Base-by-base conservation (phyloP, 2,329 filamentous ascomycete genomes). In the Pyrenophora seminiperda region DNA sequence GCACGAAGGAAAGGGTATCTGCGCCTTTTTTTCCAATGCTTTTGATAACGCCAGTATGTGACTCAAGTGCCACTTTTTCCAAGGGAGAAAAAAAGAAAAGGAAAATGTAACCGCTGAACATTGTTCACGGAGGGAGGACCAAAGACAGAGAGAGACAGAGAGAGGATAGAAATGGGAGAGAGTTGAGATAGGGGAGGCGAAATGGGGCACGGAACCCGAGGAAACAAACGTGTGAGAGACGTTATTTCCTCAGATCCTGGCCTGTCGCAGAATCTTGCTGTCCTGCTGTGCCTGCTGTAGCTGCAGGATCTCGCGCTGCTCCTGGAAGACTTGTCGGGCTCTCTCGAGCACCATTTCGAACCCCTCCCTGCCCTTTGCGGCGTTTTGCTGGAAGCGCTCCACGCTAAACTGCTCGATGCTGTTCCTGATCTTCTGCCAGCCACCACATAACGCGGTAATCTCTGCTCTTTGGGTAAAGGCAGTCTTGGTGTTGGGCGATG, bases 361-460 rank as follows among this genome's bases (percentile, higher is more conserved):
- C 1, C 94, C 94, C 75, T 97, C 92, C 58, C 89, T 86, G 58
- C 94, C 94, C 76, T 90, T 92, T 62, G 81, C 81, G 18, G 94
- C 93, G 68, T 99, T 99, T 75, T 99, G 91, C 62, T 85, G 83
- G 78, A 99, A 99, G 46, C 91, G 81, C 59, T 88, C 89, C 36
- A 97, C 88, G 33, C 91, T 89, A 43, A 90, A 86, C 65, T 97
- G 91, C 78, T 99, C 94, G 65, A 99, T 95, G 72, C 87, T 90
- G 76, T 94, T 96, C 81, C 91, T 94, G 72, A 97, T 91, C 71
- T 91, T 91, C 77, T 97, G 90, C 92, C 94, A 99, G 55, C 94
- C 94, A 61, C 94, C 93, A 73, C 91, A 96, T 7, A 97, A 79
- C 0, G 94, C 94, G 1, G 92, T 96, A 70, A 99, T 93, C 75